A percentile compares a stretch with the other conserved stretches of the same genome.
phyloP scores from a whole-genome alignment of 371 early-diverging fungal species.

The Gilbertella persicaria region DNA sequence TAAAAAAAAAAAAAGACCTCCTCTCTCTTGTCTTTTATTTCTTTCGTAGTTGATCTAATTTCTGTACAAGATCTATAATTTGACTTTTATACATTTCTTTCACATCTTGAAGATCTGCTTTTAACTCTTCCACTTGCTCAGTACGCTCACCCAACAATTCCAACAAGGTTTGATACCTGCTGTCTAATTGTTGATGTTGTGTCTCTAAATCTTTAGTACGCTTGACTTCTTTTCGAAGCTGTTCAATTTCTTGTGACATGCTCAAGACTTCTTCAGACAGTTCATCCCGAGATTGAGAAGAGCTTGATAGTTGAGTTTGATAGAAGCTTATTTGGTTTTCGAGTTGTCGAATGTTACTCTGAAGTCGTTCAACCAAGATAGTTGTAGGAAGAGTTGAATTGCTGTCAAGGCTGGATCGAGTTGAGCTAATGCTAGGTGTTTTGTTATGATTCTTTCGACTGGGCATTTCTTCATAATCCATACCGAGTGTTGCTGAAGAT shows the following conservation, averaged over 20 bases:
- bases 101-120: slow-evolving; percentile 81
- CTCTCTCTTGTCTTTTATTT: too few species aligned
- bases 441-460: background rate
- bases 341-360: slow-evolving; percentile 59
- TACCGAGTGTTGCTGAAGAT: slow-evolving; percentile 1
- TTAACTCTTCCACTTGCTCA: slow-evolving; percentile 82
- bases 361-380: slow-evolving; percentile 60
- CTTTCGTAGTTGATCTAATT: slow-evolving; percentile 37
- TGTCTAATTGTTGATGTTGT: slow-evolving; percentile 44
- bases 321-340: slow-evolving; percentile 72
- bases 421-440: slow-evolving; percentile 22
- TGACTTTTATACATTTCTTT: slow-evolving; percentile 78
- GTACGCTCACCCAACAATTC: slow-evolving; percentile 90
- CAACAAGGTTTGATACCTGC: slow-evolving; percentile 74
- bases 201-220: slow-evolving; percentile 32
- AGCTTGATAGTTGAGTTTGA: slow-evolving; percentile 65
- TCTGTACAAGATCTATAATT: slow-evolving; percentile 68
- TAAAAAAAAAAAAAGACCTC: slow-evolving; percentile 7
- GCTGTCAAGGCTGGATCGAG: slow-evolving; percentile 46
- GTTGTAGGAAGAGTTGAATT: slow-evolving; percentile 22
- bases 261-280: slow-evolving; percentile 73
- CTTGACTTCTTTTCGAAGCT: slow-evolving; percentile 36
- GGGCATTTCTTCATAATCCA: background rate
- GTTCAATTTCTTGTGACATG: slow-evolving; percentile 63
- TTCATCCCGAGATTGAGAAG: slow-evolving; percentile 72